Evolutionary conservation across 768 basidiomycete species (phyloP), one percentile per base, ranked within the genome.

Genomic region (Phanerochaete sordida): DNA sequence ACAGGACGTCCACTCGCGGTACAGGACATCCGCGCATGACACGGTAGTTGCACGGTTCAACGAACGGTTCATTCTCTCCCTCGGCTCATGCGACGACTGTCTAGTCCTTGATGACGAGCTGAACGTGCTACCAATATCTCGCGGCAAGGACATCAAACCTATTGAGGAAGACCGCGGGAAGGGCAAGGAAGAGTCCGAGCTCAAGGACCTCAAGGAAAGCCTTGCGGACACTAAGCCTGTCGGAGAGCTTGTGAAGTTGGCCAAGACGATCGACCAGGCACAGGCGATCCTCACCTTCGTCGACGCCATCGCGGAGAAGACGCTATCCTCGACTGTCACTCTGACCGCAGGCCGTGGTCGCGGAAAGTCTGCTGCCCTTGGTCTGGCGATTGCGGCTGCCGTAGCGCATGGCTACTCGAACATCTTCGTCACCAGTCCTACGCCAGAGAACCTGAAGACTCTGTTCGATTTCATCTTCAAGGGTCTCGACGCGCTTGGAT

Each of bases 401-500:
- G 78, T 98, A 23, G 90, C 87, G 1, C 91, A 97, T 68, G 95
- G 94, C 26, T 98, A 98, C 71, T 90, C 91, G 54, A 99, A 99
- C 73, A 93, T 98, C 59, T 99, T 98, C 70, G 93, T 99, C 55
- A 99, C 97, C 11, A 94, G 91, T 72, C 97, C 97, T 0, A 93
- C 89, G 68, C 97, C 97, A 1, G 96, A 98, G 75, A 99, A 99
- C 73, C 77, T 99, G 76, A 95, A 91, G 77, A 98, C 96, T 0
- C 72, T 98, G n/a, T 99, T 98, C 68, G 94, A 98, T 60, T 98
- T 99, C 72, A 82, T 98, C 27, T 97, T 97, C 81, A 96, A 97
- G 71, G 97, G 96, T 0, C 77, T 99, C 77, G 96, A 98, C 70
- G 90, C 83, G 2, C 75, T 98, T 35, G 95, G 94, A 1, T 99